A percentile compares a stretch with the other conserved stretches of the same genome.
Conservation (phyloP, 2,329 filamentous ascomycete species). For the Tolypocladium paradoxum region DNA sequence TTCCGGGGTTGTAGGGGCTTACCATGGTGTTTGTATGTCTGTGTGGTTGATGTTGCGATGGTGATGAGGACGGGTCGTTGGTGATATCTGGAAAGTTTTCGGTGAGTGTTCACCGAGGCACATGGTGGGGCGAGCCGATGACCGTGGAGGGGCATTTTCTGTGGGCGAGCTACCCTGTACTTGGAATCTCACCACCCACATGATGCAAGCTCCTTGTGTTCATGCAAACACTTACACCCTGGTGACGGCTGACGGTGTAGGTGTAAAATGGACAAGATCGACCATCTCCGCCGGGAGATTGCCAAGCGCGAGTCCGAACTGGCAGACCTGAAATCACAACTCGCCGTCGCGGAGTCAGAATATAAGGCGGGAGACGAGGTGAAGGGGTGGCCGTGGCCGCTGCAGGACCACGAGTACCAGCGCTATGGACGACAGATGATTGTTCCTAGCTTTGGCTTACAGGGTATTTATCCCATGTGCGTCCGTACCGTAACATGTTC, state of each 20-base stretch:
- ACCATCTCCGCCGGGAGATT: slow-evolving; percentile 36
- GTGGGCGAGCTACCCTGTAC: not conserved
- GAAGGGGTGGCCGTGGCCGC: slow-evolving; percentile 49
- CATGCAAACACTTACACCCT: not conserved
- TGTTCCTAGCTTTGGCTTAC: slow-evolving; percentile 67
- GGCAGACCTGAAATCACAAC: slow-evolving; percentile 29
- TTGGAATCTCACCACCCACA: not conserved
- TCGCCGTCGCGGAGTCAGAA: slow-evolving; percentile 28
- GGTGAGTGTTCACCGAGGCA: slow-evolving; percentile 6
- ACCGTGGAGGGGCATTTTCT: not conserved
- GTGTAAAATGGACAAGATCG: slow-evolving; percentile 25
- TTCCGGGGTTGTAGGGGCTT: not conserved
- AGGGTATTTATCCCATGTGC: slow-evolving; percentile 52
- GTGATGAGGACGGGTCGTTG: not conserved
- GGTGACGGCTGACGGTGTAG: no score
- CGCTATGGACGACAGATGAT: slow-evolving; percentile 89
- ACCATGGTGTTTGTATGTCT: not conserved
- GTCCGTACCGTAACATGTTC: no score
- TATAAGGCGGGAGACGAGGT: slow-evolving; percentile 2
- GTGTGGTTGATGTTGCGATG: not conserved
- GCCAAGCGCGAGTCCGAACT: slow-evolving; percentile 36
- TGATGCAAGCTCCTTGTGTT: not conserved
- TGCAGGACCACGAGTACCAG: slow-evolving; percentile 63
- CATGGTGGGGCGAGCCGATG: not conserved
- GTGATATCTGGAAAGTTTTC: not conserved